Conservation (phyloP, 140 eudicot genomes). For the Bidens hawaiensis region DNA sequence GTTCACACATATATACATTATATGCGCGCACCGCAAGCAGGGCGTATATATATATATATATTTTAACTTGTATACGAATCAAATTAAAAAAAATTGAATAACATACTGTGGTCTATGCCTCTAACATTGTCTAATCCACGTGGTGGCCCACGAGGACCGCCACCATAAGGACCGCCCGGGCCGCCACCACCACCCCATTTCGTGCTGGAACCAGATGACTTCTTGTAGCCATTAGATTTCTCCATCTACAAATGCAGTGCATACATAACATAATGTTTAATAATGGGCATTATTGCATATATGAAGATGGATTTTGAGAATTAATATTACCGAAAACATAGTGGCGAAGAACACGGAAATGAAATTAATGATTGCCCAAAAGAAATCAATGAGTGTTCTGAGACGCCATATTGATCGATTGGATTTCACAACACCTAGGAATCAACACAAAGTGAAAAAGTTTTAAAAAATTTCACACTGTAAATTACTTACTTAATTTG, state of each 20-base stretch:
- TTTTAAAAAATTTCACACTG: background rate
- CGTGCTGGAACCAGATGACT: slow-evolving; percentile 70
- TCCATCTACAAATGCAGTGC: slow-evolving; percentile 72
- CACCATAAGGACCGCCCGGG: no score
- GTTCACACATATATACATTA: no score
- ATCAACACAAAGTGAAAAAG: slow-evolving; percentile 17
- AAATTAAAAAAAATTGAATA: background rate
- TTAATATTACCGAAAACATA: slow-evolving; percentile 74
- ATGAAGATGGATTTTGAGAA: background rate
- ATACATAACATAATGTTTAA: background rate
- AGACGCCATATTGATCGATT: slow-evolving; percentile 84
- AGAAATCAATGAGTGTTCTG: slow-evolving; percentile 68
- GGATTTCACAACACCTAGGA: slow-evolving; percentile 73
- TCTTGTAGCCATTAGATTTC: slow-evolving; percentile 79
- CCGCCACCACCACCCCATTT: slow-evolving; percentile 97
- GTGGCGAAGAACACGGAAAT: slow-evolving; percentile 73
- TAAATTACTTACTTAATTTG: background rate
- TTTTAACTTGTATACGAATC: background rate
- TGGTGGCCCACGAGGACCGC: slow-evolving; percentile 80
- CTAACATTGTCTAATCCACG: slow-evolving; percentile 80
- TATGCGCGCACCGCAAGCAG: no score
- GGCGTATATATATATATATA: no score
- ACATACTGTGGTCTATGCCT: slow-evolving; percentile 94
- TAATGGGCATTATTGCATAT: background rate
- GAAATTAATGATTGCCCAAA: slow-evolving; percentile 70